Conservation (phyloP, 306 rosid genomes). For the Rosa chinensis region DNA sequence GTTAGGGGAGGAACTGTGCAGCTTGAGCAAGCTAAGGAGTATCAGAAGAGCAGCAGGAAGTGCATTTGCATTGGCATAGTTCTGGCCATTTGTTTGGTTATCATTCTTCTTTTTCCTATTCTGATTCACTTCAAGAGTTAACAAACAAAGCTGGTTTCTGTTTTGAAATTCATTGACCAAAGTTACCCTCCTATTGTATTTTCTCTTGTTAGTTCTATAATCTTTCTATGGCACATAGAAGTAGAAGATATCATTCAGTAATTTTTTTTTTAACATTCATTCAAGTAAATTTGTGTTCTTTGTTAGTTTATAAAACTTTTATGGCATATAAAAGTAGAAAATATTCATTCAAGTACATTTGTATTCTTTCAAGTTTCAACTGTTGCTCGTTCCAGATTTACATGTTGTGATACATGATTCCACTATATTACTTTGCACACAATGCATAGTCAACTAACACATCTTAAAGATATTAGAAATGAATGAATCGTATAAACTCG, state of each 20-base stretch:
- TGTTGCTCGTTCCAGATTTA: neutral
- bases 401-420: neutral
- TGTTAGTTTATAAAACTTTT: neutral
- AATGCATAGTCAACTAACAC: neutral
- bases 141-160: neutral
- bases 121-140: neutral
- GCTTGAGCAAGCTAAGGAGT: conserved; percentile 62
- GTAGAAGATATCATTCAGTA: neutral
- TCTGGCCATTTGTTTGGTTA: conserved; percentile 26
- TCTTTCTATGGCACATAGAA: neutral
- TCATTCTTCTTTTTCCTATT: conserved; percentile 14
- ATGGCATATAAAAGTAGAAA: neutral
- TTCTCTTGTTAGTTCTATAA: neutral
- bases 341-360: neutral
- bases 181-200: neutral
- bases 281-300: neutral
- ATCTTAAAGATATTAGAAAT: neutral
- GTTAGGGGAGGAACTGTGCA: conserved; percentile 71
- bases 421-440: neutral
- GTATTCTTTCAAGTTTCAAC: too few species aligned
- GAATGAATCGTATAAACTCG: neutral
- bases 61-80: conserved; percentile 67
- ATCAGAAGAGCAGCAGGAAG: conserved; percentile 62
- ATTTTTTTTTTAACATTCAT: neutral
- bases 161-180: neutral